These are phyloP conservation scores for Monilinia vaccinii-corymbosi DNA, from an alignment of 2,329 filamentous ascomycete species.

Conservation along the genomic window DNA sequence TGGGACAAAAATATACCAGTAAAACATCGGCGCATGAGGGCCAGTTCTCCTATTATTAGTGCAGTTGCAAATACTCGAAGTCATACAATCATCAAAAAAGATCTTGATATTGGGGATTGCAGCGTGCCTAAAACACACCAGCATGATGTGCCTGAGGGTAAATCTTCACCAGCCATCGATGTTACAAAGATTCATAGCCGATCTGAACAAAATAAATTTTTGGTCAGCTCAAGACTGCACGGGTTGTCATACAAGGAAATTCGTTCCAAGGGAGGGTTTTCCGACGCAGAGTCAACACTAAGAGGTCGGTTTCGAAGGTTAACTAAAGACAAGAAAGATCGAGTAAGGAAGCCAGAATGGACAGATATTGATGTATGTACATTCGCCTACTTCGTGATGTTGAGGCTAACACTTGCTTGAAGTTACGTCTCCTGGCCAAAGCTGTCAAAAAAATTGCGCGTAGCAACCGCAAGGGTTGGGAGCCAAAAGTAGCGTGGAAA, in stretches of 20 bases:
- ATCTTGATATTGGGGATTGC: background rate
- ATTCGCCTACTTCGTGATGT: background rate
- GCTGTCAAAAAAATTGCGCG: slow-evolving; percentile 34
- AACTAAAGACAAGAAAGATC: slow-evolving; percentile 51
- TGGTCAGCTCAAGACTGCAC: slow-evolving; percentile 43
- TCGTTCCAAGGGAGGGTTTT: slow-evolving; percentile 42
- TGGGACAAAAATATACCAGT: background rate
- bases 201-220: slow-evolving; percentile 36
- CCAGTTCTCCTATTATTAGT: background rate
- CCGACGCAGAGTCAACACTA: slow-evolving; percentile 62
- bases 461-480: slow-evolving; percentile 5
- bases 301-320: slow-evolving; percentile 58
- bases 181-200: background rate
- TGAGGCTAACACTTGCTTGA: slow-evolving; percentile 2
- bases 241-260: slow-evolving; percentile 61
- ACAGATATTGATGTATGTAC: slow-evolving; percentile 50
- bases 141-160: background rate
- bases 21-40: slow-evolving; percentile 3
- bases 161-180: background rate
- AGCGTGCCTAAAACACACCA: background rate
- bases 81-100: background rate
- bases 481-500: slow-evolving; percentile 45
- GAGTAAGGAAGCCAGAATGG: slow-evolving; percentile 61
- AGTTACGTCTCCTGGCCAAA: slow-evolving; percentile 38
- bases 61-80: background rate